A percentile compares a stretch with the other conserved stretches of the same genome.
These are phyloP conservation scores for Podospora didyma DNA, from an alignment of 495 filamentous ascomycete species.

Conservation along the genomic window DNA sequence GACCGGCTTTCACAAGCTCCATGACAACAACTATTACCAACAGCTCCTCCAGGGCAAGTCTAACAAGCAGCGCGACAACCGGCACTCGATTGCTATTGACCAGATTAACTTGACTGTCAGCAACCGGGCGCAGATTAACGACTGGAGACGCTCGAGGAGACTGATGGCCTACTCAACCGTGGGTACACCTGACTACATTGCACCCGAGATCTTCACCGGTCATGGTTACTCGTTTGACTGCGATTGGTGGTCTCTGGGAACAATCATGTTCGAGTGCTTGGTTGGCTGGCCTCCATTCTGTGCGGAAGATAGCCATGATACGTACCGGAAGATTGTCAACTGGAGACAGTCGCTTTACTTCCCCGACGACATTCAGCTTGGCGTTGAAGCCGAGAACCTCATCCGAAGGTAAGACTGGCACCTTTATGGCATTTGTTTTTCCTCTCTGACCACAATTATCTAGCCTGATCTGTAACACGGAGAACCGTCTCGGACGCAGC, in stretches of 20 bases:
- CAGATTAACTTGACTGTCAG: constrained; percentile 98
- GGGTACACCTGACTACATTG: constrained; percentile 97
- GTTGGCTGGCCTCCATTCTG: constrained; percentile 99
- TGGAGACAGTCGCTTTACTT: constrained; percentile 96
- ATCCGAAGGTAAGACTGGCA: constrained; percentile 67
- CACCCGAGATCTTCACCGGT: constrained; percentile 95
- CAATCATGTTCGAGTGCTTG: constrained; percentile 99
- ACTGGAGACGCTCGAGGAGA: constrained; percentile 92
- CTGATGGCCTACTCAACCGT: constrained; percentile 98
- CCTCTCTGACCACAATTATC: background rate
- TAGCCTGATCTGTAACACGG: constrained; percentile 86
- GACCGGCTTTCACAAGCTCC: constrained; percentile 94
- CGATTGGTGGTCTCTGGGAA: constrained; percentile 98
- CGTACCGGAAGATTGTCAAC: constrained; percentile 98
- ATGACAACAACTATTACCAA: constrained; percentile 98
- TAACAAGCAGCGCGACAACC: constrained; percentile 64
- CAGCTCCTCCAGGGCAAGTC: constrained; percentile 83
- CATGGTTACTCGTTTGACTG: constrained; percentile 94
- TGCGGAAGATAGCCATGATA: constrained; percentile 93
- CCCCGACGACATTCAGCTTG: constrained; percentile 86
- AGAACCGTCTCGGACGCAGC: constrained; percentile 80
- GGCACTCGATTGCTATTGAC: constrained; percentile 90
- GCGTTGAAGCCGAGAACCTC: constrained; percentile 79
- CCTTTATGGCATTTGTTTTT: background rate
- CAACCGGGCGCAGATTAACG: constrained; percentile 94